Evolutionary conservation across 768 basidiomycete genomes (phyloP), one percentile per base, ranked within the genome.

Genomic region (Crassisporium funariophilum): DNA sequence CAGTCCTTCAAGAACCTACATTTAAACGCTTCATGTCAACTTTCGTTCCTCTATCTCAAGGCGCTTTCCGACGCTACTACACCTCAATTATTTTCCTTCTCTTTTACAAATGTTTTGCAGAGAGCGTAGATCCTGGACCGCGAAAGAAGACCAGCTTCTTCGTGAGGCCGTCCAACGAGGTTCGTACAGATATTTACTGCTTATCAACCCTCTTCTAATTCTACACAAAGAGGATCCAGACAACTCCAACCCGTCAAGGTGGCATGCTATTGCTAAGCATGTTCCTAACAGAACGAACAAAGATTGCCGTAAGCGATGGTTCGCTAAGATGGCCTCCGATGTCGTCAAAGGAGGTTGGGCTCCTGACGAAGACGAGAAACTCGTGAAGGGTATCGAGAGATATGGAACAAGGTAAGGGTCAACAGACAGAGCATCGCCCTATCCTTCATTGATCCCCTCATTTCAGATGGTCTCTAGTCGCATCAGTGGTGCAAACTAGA

Each of bases 271-370:
- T 44, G 76, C 79, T n/a, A 77, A 79, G 54, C 78, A 81, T 57
- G 78, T 82, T 4, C 81, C 79, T 8, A 77, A 81, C 56, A 69
- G 81, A 44, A 81, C 78, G 16, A 82, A 82, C 69, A 82, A 82
- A 56, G 81, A 82, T 59, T 82, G 81, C 59, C 72, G 81, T 53
- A 82, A 82, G 58, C 70, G 81, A 10, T 82, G 79, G 79, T 81
- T 80, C 50, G 78, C 79, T 1, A 81, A 79, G 66, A 81, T 82
- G 79, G 79, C 78, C 47, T 76, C 78, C 11, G 77, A 79, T 59
- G 79, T 81, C 19, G 77, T 79, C 21, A 81, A 81, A 57, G 81
- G 81, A 35, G 79, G 79, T 8, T 82, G 81, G 81, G 72, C 79
- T 2, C 75, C 78, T 4, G 79, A 82, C 43, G 81, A 82, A 57